Base-by-base conservation (phyloP, 2,329 filamentous ascomycete species). In the Periglandula ipomoeae region DNA sequence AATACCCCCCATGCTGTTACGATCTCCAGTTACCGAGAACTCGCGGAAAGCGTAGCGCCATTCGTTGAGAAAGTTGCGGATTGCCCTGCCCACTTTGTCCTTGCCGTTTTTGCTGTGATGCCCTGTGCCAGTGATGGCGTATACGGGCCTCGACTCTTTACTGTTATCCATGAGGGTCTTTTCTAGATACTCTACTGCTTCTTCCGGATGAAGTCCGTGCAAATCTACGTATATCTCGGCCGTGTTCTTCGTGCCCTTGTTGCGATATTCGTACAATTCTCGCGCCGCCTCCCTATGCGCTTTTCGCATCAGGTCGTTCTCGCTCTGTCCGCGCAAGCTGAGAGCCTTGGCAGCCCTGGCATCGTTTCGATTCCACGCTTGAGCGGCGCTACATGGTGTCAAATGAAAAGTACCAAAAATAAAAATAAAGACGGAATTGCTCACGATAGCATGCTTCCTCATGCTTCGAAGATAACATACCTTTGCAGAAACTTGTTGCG, bases 31-130 rank as follows among this genome's bases (percentile, higher is more conserved):
- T 9, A 96, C 90, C 34, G 87, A 93, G 67, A 98, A 98, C 68
- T 98, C 93, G 48, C 91, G 85, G 69, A 91, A 98, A 0, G 88
- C 86, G 63, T 96, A 98, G 53, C 88, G 82, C 89, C 90, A 95
- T 64, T 97, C 91, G 62, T 91, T 94, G 48, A 98, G 72, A 70
- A 94, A 97, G 56, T 79, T 82, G 48, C 93, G 84, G 53, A 97
- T 84, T 1, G 90, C 89, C 69, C 95, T 95, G 62, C 91, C 91
- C 32, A 98, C 88, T 70, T 98, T 98, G 68, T 98, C 93, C 66
- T 97, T 97, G 59, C 93, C 91, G 62, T 96, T 96, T 73, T 97
- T 97, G 65, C 88, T 95, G 69, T 98, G 93, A 61, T 97, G 90
- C 3, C 91, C 93, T 1, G 91, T 97, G 40, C 93, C 93, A 1